Conservation (phyloP, 139 green algal species). For the Auxenochlorella protothecoides region DNA sequence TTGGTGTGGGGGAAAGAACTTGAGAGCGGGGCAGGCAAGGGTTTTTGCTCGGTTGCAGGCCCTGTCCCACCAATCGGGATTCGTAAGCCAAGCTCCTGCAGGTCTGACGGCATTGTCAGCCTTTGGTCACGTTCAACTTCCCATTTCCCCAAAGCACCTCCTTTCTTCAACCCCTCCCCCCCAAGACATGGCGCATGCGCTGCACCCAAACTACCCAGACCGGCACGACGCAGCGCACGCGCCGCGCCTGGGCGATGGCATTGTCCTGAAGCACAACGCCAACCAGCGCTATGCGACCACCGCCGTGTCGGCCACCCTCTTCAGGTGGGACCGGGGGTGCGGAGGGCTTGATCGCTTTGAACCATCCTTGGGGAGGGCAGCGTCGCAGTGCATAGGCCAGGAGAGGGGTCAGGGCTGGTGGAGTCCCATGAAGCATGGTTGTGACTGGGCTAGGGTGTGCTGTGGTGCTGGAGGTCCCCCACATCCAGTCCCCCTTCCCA, state of each 20-base stretch:
- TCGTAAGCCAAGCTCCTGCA: too few species aligned
- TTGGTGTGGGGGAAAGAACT: too few species aligned
- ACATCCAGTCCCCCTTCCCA: not conserved
- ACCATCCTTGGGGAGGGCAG: not conserved
- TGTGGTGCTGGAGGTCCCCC: not conserved
- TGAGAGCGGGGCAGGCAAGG: too few species aligned
- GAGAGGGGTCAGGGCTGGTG: not conserved
- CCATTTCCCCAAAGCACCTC: too few species aligned
- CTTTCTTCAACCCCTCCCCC: not conserved
- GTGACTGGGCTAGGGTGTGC: not conserved
- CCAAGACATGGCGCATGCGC: slow-evolving; percentile 91
- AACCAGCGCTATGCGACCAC: slow-evolving; percentile 95
- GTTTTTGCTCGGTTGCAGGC: too few species aligned
- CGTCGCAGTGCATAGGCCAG: not conserved
- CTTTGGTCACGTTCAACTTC: too few species aligned
- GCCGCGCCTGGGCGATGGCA: slow-evolving; percentile 61
- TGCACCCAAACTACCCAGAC: slow-evolving; percentile 82
- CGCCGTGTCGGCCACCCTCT: slow-evolving; percentile 66
- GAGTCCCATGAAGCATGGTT: not conserved
- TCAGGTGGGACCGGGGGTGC: slow-evolving; percentile 46
- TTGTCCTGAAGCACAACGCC: slow-evolving; percentile 91
- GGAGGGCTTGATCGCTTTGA: not conserved
- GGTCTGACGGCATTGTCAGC: too few species aligned
- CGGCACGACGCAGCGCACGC: slow-evolving; percentile 64
- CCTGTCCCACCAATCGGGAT: too few species aligned